phyloP scores from a whole-genome alignment of 805 yeast species.

The Cyberlindnera samutprakarnensis region DNA sequence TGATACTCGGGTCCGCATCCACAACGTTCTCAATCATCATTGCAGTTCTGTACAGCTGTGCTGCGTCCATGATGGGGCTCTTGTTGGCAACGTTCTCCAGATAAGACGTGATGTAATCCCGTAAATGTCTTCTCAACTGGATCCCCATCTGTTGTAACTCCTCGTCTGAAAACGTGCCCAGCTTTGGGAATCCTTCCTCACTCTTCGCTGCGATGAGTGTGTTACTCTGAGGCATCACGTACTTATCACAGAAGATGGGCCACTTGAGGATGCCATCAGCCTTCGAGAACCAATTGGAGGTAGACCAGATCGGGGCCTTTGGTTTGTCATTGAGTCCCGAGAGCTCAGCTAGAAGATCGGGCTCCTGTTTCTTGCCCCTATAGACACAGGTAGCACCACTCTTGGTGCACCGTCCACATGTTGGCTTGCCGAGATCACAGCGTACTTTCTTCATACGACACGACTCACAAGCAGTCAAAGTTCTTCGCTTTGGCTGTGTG shows the following conservation, averaged over 20 bases:
- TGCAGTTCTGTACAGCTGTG: constrained; percentile 6
- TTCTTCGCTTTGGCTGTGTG: constrained; percentile 9
- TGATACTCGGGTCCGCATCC: background rate
- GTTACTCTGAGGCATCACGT: constrained; percentile 6
- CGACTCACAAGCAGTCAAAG: constrained; percentile 29
- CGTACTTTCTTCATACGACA: constrained; percentile 40
- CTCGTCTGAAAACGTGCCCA: constrained; percentile 3
- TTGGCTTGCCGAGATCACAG: constrained; percentile 39
- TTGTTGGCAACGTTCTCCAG: constrained; percentile 14
- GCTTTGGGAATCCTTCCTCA: constrained; percentile 5
- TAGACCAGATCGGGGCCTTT: constrained; percentile 13
- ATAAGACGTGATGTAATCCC: constrained; percentile 8
- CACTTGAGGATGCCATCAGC: constrained; percentile 15
- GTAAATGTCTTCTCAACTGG: constrained; percentile 7
- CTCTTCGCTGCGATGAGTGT: constrained; percentile 6
- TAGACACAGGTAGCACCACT: constrained; percentile 13
- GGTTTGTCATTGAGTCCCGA: constrained; percentile 4
- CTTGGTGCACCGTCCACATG: constrained; percentile 34
- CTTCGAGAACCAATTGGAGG: constrained; percentile 16
- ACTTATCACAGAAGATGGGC: constrained; percentile 13
- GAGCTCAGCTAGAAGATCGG: constrained; percentile 3
- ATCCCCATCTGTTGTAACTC: constrained; percentile 5
- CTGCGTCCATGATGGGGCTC: constrained; percentile 14
- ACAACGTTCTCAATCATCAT: constrained; percentile 4
- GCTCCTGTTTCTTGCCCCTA: constrained; percentile 2